A percentile compares a stretch with the other conserved stretches of the same genome.
These are phyloP conservation scores for Tulasnella sp. DNA, from an alignment of 768 basidiomycete species.

Conservation along the genomic window DNA sequence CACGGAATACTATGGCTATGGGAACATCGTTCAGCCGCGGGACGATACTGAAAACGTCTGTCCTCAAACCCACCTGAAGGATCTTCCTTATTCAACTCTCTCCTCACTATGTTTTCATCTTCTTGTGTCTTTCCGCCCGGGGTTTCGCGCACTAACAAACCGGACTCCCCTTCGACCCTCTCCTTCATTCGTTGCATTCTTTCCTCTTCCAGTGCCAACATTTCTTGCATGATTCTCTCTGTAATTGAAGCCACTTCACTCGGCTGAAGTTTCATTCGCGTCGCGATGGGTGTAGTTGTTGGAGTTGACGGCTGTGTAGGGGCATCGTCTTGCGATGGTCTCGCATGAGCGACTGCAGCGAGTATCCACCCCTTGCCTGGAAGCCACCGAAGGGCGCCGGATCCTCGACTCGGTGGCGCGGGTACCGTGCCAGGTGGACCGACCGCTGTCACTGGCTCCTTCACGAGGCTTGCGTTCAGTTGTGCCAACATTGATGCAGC, in stretches of 20 bases:
- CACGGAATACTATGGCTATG: constrained; percentile 75
- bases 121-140: constrained; percentile 49
- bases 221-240: constrained; percentile 96
- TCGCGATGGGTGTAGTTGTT: constrained; percentile 23
- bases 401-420: constrained; percentile 19
- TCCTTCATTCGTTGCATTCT: constrained; percentile 81
- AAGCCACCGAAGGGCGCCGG: constrained; percentile 39
- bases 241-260: constrained; percentile 84
- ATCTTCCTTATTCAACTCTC: constrained; percentile 89
- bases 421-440: constrained; percentile 10
- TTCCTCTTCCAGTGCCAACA: constrained; percentile 93
- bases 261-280: constrained; percentile 64
- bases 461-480: constrained; percentile 68
- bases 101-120: constrained; percentile 87
- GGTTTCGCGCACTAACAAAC: constrained; percentile 19
- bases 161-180: constrained; percentile 14
- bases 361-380: constrained; percentile 46
- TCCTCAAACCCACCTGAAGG: constrained; percentile 52
- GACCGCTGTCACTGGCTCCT: constrained; percentile 37
- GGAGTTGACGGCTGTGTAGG: constrained; percentile 20
- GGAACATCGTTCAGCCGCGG: neutral
- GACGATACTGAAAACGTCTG: neutral
- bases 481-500: constrained; percentile 98
- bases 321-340: constrained; percentile 22
- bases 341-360: constrained; percentile 21